Percentiles rank a stretch among this genome's conserved stretches.
Evolutionary conservation across 257 asterid species (phyloP).

Genomic region (Lithospermum erythrorhizon): DNA sequence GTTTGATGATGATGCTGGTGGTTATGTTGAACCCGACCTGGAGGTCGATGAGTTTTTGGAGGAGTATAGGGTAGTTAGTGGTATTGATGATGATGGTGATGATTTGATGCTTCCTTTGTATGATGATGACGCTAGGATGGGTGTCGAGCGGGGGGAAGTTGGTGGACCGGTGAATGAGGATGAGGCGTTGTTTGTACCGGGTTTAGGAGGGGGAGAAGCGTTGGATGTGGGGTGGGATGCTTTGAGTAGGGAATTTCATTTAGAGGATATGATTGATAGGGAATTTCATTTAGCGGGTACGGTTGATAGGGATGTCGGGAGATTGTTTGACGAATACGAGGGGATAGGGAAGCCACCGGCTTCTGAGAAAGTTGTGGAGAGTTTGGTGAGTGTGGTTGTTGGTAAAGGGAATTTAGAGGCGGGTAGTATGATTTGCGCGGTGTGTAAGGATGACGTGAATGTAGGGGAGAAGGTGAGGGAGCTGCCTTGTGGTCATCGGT

Average conservation of each 20-base stretch:
- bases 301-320: conserved; percentile 27
- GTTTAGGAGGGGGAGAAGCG: conserved; percentile 15
- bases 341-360: conserved; percentile 27
- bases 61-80: conserved; percentile 9
- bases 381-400: conserved; percentile 22
- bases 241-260: conserved; percentile 17
- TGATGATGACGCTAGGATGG: conserved; percentile 22
- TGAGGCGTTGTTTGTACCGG: conserved; percentile 9
- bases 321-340: conserved; percentile 18
- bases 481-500: conserved; percentile 45
- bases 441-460: conserved; percentile 49
- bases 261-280: conserved; percentile 13
- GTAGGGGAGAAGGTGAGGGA: conserved; percentile 33
- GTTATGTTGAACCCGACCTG: not conserved
- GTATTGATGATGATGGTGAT: conserved; percentile 11
- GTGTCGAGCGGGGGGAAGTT: conserved; percentile 35
- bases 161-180: conserved; percentile 21
- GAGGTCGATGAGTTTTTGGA: conserved; percentile 1
- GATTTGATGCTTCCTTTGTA: conserved; percentile 17
- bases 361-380: conserved; percentile 18
- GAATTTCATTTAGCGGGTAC: conserved; percentile 8
- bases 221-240: conserved; percentile 33
- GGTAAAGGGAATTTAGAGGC: conserved; percentile 17
- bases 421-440: conserved; percentile 27
- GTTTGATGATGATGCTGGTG: conserved; percentile 14